phyloP scores from a whole-genome alignment of 768 basidiomycete species.

The Suillus tomentosus region DNA sequence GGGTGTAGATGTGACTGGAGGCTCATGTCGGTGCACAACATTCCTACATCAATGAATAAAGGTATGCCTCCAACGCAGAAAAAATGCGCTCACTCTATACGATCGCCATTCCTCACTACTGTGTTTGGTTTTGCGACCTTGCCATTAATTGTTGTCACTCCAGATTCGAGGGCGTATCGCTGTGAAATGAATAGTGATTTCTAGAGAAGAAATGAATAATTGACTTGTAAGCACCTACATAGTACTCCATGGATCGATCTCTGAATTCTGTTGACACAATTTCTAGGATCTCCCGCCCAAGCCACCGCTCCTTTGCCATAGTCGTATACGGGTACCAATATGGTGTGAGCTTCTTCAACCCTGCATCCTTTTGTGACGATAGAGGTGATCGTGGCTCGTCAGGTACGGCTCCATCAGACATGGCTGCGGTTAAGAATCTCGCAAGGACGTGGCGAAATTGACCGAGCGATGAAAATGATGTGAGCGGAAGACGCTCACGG shows the following conservation, averaged over 20 bases:
- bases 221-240: conserved; percentile 57
- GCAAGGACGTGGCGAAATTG: conserved; percentile 61
- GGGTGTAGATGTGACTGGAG: conserved; percentile 84
- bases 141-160: conserved; percentile 96
- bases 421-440: conserved; percentile 52
- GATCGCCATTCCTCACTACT: conserved; percentile 82
- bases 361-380: conserved; percentile 30
- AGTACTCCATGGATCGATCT: conserved; percentile 93
- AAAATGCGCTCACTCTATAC: conserved; percentile 70
- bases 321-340: conserved; percentile 96
- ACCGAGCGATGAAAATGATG: conserved; percentile 49
- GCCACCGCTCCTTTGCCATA: conserved; percentile 91
- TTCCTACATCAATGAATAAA: conserved; percentile 53
- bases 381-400: conserved; percentile 23
- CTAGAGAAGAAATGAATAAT: conserved; percentile 1
- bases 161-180: conserved; percentile 81
- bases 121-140: conserved; percentile 76
- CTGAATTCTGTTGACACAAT: conserved; percentile 93
- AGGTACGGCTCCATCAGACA: conserved; percentile 38
- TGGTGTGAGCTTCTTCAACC: conserved; percentile 76
- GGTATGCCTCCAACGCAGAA: background rate
- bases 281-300: conserved; percentile 84
- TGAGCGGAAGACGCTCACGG: conserved; percentile 40
- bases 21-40: conserved; percentile 95
- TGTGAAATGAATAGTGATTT: conserved; percentile 25